Conservation (phyloP, 148 eudicot species). For the Gaultheria prostrata region DNA sequence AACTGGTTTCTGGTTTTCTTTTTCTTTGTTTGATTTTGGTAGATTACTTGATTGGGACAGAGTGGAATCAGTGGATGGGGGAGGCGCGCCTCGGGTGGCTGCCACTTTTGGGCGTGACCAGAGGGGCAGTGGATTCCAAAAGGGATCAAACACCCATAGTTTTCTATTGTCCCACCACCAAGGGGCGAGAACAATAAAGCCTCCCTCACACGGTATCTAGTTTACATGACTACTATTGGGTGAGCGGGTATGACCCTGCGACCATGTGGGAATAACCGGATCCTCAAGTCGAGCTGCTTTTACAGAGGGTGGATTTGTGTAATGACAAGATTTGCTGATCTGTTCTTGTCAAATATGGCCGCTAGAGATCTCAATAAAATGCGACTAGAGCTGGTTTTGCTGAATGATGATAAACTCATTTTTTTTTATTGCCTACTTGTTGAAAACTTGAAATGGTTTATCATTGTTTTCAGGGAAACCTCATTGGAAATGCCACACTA, state of each 20-base stretch:
- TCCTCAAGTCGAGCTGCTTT: too few species aligned
- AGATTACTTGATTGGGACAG: neutral
- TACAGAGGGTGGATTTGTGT: neutral
- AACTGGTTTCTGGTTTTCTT: neutral
- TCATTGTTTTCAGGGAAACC: neutral
- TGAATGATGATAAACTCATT: too few species aligned
- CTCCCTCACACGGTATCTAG: too few species aligned
- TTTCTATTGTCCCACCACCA: too few species aligned
- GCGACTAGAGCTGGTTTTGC: neutral
- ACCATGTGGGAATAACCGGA: too few species aligned
- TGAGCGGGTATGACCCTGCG: too few species aligned
- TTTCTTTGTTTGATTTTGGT: neutral
- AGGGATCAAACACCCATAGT: too few species aligned
- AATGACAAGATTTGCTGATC: neutral
- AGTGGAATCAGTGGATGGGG: neutral
- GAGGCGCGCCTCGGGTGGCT: too few species aligned
- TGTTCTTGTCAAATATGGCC: neutral
- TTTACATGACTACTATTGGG: too few species aligned
- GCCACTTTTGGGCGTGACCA: too few species aligned
- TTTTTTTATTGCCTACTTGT: neutral
- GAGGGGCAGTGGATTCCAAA: too few species aligned
- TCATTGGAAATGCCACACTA: neutral
- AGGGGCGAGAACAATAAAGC: too few species aligned
- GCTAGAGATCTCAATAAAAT: neutral
- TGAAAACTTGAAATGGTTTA: neutral